Evolutionary conservation across 1,284 basidiomycete species (phyloP), one percentile per base, ranked within the genome.

Genomic region (Apiotrichum veenhuisii): DNA sequence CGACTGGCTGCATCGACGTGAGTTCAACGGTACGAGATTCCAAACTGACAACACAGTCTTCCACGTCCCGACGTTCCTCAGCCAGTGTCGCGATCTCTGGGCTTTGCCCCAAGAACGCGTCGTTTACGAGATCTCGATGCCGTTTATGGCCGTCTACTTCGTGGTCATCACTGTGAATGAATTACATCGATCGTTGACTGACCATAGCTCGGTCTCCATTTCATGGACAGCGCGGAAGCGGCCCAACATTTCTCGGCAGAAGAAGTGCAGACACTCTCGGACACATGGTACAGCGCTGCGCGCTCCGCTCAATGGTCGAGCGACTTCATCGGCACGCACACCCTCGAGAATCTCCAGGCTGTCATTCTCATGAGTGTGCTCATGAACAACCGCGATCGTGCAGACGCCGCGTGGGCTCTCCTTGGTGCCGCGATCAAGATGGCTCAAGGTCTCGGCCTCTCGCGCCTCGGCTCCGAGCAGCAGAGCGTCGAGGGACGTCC

Each of bases 351-450:
- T 22, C 54, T 77, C 17, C 77, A 79, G 54, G 71, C 66, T 22
- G 65, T 74, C 18, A 64, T 78, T 7, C 62, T 78, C 14, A 62
- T 75, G 50, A 73, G 74, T 23, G 70, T 78, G 1, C 72, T 76
- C 52, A 66, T 79, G 69, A 78, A 76, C 64, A 78, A 78, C 61
- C 68, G 72, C 37, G 76, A 78, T 64, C 65, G 76, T 18, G 75
- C 75, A 7, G 76, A 77, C 55, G 73, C 75, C 2, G 75, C 77
- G 30, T 77, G 75, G 74, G 75, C 75, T 5, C 62, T 78, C 11
- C 65, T 79, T 1, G 77, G 77, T 33, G 72, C 75, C 11, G 68
- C 64, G 4, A 77, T 79, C 72, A 79, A 78, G 73, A 79, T 77
- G 68, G 77, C 77, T 0, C 77, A 79, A 62, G 75, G 74, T 20